A percentile compares a stretch with the other conserved stretches of the same genome.
Evolutionary conservation across 2,329 filamentous ascomycete species (phyloP).

Genomic region (Drechslerella stenobrocha): DNA sequence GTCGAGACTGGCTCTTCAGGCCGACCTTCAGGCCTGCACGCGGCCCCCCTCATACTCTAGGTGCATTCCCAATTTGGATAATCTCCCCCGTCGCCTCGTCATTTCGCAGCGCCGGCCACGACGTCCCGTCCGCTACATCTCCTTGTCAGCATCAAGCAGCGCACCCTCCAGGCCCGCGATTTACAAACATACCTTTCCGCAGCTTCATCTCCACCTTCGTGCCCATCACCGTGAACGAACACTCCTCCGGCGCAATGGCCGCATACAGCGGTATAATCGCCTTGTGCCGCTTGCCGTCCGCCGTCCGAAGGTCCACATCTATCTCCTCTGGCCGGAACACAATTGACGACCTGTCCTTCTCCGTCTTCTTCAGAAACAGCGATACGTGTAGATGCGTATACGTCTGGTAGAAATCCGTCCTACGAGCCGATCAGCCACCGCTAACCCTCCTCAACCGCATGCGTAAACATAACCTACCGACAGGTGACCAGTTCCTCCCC

Average conservation of each 20-base stretch:
- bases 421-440: constrained; percentile 54
- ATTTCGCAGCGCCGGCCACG: constrained; percentile 82
- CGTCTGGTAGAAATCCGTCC: constrained; percentile 95
- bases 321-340: constrained; percentile 68
- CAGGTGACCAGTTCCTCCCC: constrained; percentile 57
- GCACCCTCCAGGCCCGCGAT: not conserved
- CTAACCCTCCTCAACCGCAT: not conserved
- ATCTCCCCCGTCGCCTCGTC: constrained; percentile 80
- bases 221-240: constrained; percentile 77
- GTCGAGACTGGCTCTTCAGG: too few species aligned
- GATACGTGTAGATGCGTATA: constrained; percentile 80
- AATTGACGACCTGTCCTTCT: constrained; percentile 75
- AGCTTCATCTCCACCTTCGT: constrained; percentile 85
- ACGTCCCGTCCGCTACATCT: constrained; percentile 58
- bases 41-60: constrained; percentile 58
- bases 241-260: constrained; percentile 73
- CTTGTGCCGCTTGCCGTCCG: constrained; percentile 80
- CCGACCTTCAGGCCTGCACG: not conserved
- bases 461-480: constrained; percentile 68
- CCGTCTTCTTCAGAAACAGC: constrained; percentile 95
- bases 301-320: constrained; percentile 79
- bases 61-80: constrained; percentile 83
- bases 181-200: constrained; percentile 53
- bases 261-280: constrained; percentile 75
- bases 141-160: not conserved